Evolutionary conservation across 495 filamentous ascomycete genomes (phyloP).

Genomic region (Amphirosellinia nigrospora): DNA sequence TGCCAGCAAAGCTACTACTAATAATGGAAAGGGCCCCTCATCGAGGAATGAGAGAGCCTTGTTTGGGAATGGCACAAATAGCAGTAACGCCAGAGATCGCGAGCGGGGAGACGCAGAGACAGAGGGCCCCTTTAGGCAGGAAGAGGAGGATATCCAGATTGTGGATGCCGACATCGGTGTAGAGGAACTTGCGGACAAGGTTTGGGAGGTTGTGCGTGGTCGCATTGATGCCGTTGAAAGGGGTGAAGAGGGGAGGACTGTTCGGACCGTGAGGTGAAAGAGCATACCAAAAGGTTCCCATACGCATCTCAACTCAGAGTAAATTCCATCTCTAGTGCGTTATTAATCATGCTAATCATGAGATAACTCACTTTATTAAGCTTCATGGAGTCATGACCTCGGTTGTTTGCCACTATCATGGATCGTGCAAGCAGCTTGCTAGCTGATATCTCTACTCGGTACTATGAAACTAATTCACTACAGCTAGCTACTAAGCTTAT

Average conservation of each 20-base stretch:
- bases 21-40: slow-evolving; percentile 13
- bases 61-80: slow-evolving; percentile 25
- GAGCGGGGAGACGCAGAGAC: slow-evolving; percentile 23
- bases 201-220: slow-evolving; percentile 56
- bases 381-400: not conserved
- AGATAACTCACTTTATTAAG: not conserved
- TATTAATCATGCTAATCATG: not conserved
- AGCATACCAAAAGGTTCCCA: not conserved
- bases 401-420: not conserved
- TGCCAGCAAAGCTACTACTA: slow-evolving; percentile 2
- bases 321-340: not conserved
- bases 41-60: slow-evolving; percentile 20
- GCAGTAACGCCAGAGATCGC: slow-evolving; percentile 23
- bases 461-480: not conserved
- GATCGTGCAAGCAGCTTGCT: not conserved
- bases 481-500: not conserved
- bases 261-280: slow-evolving; percentile 47
- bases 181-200: slow-evolving; percentile 57
- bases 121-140: slow-evolving; percentile 54
- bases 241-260: slow-evolving; percentile 52
- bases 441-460: not conserved
- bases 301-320: not conserved
- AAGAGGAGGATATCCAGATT: slow-evolving; percentile 60
- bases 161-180: slow-evolving; percentile 58
- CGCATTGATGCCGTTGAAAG: slow-evolving; percentile 53